These are phyloP conservation scores for Elsinoe perseae DNA, from an alignment of 2,329 filamentous ascomycete genomes.

Conservation along the genomic window DNA sequence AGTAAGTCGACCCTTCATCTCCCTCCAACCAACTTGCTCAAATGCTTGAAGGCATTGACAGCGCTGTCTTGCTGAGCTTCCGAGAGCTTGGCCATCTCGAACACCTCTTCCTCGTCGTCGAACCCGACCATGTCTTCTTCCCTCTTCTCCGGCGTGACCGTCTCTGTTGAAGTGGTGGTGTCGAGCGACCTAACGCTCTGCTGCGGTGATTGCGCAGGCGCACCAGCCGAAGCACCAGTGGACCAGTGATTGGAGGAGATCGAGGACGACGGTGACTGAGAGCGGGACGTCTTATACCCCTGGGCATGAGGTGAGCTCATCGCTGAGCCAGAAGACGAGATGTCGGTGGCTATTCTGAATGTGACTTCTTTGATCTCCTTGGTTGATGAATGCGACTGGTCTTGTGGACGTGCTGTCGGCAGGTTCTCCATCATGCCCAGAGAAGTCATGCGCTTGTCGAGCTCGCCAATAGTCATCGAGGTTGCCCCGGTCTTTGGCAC, in stretches of 20 bases:
- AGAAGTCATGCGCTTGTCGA: neutral
- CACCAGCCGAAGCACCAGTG: neutral
- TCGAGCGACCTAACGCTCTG: neutral
- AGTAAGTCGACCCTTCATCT: too few species aligned
- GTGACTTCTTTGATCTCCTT: neutral
- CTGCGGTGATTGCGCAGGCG: neutral
- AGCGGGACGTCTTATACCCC: neutral
- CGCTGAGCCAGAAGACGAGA: neutral
- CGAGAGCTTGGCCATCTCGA: neutral
- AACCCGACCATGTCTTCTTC: neutral
- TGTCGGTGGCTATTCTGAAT: neutral
- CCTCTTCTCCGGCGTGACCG: neutral
- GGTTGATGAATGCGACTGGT: neutral
- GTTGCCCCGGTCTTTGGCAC: neutral
- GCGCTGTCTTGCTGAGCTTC: neutral
- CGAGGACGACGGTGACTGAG: neutral
- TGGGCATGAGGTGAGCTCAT: neutral
- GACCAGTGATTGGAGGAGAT: neutral
- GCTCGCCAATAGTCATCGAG: neutral
- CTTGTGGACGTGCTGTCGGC: neutral
- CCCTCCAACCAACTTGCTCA: neutral
- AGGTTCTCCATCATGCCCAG: neutral
- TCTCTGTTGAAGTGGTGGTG: neutral
- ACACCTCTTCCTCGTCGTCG: slow-evolving; percentile 3
- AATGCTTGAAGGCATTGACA: neutral